Evolutionary conservation across 2,329 filamentous ascomycete genomes (phyloP), one percentile per base, ranked within the genome.

Genomic region (Cordyceps cateniannulata): DNA sequence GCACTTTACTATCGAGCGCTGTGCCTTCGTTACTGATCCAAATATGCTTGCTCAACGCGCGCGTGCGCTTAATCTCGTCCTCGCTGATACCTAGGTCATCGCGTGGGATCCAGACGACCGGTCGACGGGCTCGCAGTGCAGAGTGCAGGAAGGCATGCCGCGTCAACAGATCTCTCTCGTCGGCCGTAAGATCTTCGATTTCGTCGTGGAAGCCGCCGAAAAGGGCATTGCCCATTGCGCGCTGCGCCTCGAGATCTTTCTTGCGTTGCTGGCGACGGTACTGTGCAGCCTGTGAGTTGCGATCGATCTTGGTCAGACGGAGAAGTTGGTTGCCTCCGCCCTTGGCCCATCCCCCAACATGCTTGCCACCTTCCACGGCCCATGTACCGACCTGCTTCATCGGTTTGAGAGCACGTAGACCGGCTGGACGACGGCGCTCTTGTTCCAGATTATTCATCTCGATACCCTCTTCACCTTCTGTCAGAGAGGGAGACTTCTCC

Each of bases 11-110:
- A 76, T 97, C 91, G 66, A 98, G 78, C 10, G 91, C 90, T 22
- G 93, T 92, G 62, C 92, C 92, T 71, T 96, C 89, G 72, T 97
- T 97, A 68, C 90, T 96, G 70, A 98, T 92, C 90, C 92, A 96
- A 57, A 98, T 89, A 63, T 85, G 81, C 62, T 90, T 85, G 70
- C 88, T 93, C 71, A 92, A 89, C 52, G 81, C 80, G 65, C 87
- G 82, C 7, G 92, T 96, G 40, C 90, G 81, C 69, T 81, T 81
- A 49, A 98, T 88, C 77, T 99, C 95, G 66, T 98, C 93, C 67
- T 96, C 91, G 65, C 90, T 92, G 61, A 99, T 84, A 5, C 95
- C 95, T 5, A 98, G 75, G 66, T 95, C 89, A 69, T 99, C 95
- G 12, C 88, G 85, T 0, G 95, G 95, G 49, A 99, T 90, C 95